phyloP scores from a whole-genome alignment of 176 grass and related monocot species.

The Paspalum notatum region DNA sequence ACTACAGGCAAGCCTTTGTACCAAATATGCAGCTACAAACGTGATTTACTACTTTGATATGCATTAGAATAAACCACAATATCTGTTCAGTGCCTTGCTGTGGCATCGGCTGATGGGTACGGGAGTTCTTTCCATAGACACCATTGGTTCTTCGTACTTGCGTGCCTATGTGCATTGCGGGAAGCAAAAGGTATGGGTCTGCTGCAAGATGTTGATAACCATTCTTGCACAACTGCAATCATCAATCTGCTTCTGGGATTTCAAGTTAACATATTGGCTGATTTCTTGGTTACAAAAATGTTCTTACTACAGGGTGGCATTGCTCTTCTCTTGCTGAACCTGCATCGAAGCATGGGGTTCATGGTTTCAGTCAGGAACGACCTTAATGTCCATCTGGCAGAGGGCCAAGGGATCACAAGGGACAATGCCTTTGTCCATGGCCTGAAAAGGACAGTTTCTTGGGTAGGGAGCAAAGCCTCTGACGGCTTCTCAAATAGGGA shows the following conservation, averaged over 20 bases:
- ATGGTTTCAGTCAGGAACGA: slow-evolving; percentile 68
- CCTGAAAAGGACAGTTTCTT: slow-evolving; percentile 82
- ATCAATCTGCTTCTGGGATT: neutral
- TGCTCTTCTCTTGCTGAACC: slow-evolving; percentile 82
- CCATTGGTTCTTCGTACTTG: slow-evolving; percentile 72
- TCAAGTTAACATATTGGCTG: slow-evolving; percentile 4
- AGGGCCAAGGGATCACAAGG: slow-evolving; percentile 60
- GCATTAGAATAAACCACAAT: slow-evolving; percentile 26
- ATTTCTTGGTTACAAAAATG: neutral
- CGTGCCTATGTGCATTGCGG: slow-evolving; percentile 86
- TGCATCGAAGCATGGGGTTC: slow-evolving; percentile 67
- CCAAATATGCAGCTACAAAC: slow-evolving; percentile 2
- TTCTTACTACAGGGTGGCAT: slow-evolving; percentile 55
- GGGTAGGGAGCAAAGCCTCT: slow-evolving; percentile 82
- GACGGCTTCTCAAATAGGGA: slow-evolving; percentile 65
- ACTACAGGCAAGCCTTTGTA: slow-evolving; percentile 73
- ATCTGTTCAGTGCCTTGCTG: slow-evolving; percentile 71
- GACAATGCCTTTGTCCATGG: slow-evolving; percentile 56
- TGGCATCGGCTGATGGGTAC: slow-evolving; percentile 93
- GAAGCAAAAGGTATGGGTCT: slow-evolving; percentile 60
- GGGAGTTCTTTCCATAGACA: slow-evolving; percentile 75
- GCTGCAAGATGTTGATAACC: slow-evolving; percentile 7
- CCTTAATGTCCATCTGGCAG: slow-evolving; percentile 56
- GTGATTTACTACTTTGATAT: neutral
- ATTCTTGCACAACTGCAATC: neutral